These are phyloP conservation scores for Boletus pseudo-olivaceus DNA, from an alignment of 768 basidiomycete species.

Conservation along the genomic window DNA sequence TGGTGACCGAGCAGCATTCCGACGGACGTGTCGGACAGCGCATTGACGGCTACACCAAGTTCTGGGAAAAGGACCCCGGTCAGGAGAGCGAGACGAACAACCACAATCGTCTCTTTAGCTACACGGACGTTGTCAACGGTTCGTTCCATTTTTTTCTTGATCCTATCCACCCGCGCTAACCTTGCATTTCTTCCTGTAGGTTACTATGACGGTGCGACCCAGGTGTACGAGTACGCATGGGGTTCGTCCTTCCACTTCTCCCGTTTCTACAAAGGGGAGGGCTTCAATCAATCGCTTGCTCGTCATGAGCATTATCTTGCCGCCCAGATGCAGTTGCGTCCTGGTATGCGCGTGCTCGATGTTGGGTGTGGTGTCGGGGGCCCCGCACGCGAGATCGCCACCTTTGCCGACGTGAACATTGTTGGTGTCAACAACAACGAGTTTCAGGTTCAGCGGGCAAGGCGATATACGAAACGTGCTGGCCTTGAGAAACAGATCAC, in stretches of 20 bases:
- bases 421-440: slow-evolving; percentile 95
- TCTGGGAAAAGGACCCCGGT: slow-evolving; percentile 83
- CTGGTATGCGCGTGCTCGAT: slow-evolving; percentile 95
- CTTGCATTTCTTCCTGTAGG: slow-evolving; percentile 41
- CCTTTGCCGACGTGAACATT: slow-evolving; percentile 81
- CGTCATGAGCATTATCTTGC: slow-evolving; percentile 98
- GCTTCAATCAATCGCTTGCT: slow-evolving; percentile 65
- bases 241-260: slow-evolving; percentile 92
- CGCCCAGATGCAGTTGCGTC: slow-evolving; percentile 73
- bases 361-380: slow-evolving; percentile 99
- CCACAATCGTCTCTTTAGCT: slow-evolving; percentile 72
- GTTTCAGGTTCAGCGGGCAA: slow-evolving; percentile 88
- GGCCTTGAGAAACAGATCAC: slow-evolving; percentile 74
- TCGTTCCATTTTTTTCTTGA: slow-evolving; percentile 14
- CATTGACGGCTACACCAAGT: slow-evolving; percentile 82
- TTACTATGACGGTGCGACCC: slow-evolving; percentile 96
- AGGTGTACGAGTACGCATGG: slow-evolving; percentile 95
- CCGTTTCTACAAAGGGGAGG: slow-evolving; percentile 92
- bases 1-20: slow-evolving; percentile 26
- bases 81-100: slow-evolving; percentile 66
- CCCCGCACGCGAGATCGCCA: slow-evolving; percentile 92
- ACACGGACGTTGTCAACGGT: slow-evolving; percentile 95
- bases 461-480: slow-evolving; percentile 71
- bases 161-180: background rate
- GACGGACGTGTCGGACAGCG: slow-evolving; percentile 66